Evolutionary conservation across 2,329 filamentous ascomycete species (phyloP).

Genomic region (Hymenoscyphus occultus): DNA sequence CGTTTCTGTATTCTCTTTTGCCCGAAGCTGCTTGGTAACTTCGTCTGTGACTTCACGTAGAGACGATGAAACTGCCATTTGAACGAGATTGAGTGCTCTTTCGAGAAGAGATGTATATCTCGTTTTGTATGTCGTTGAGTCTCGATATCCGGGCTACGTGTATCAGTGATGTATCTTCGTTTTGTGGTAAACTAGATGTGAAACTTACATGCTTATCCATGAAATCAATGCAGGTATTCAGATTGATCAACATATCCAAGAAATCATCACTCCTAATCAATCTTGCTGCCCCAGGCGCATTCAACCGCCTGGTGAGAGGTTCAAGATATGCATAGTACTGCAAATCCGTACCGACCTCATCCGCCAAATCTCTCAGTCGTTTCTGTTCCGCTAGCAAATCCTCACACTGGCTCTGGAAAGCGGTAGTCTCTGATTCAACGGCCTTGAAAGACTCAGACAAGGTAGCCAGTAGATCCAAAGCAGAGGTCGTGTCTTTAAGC

Average conservation of each 20-base stretch:
- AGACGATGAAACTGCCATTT: slow-evolving; percentile 26
- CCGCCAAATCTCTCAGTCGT: slow-evolving; percentile 72
- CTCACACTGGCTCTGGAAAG: slow-evolving; percentile 90
- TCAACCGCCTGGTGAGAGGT: slow-evolving; percentile 82
- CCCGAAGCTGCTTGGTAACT: slow-evolving; percentile 59
- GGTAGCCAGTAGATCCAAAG: slow-evolving; percentile 71
- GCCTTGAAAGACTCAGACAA: slow-evolving; percentile 83
- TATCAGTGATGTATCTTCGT: neutral
- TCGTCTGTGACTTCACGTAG: slow-evolving; percentile 55
- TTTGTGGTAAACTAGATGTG: neutral
- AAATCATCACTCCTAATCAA: slow-evolving; percentile 83
- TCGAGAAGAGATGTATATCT: slow-evolving; percentile 79
- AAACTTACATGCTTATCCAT: slow-evolving; percentile 77
- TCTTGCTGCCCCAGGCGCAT: slow-evolving; percentile 84
- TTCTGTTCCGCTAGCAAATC: slow-evolving; percentile 79
- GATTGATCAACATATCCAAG: slow-evolving; percentile 78
- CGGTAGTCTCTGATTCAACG: slow-evolving; percentile 87
- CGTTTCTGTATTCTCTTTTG: slow-evolving; percentile 66
- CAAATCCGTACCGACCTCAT: slow-evolving; percentile 84
- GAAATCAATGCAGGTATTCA: slow-evolving; percentile 89
- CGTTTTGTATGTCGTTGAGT: slow-evolving; percentile 82
- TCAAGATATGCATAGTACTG: slow-evolving; percentile 94
- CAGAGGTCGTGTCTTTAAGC: slow-evolving; percentile 71
- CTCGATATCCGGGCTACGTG: slow-evolving; percentile 71
- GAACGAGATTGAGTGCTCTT: slow-evolving; percentile 60